These are phyloP conservation scores for Colletotrichum tabaci DNA, from an alignment of 2,329 filamentous ascomycete species.

Conservation along the genomic window DNA sequence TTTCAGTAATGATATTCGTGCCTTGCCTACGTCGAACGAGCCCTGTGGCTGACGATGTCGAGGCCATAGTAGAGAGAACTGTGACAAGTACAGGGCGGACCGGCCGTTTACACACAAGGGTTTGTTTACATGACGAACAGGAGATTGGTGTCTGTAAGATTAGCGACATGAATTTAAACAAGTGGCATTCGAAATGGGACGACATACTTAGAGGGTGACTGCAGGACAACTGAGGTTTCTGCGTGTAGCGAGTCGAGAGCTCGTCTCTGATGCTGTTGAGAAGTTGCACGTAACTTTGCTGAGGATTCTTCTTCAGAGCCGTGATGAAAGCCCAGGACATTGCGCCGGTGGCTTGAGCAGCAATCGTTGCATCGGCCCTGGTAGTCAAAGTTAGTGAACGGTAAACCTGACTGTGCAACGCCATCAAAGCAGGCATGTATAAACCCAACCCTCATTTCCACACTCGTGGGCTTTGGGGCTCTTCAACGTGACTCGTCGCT, in stretches of 20 bases:
- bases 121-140: conserved; percentile 72
- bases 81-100: conserved; percentile 33
- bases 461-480: conserved; percentile 22
- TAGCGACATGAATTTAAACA: conserved; percentile 12
- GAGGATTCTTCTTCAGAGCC: conserved; percentile 94
- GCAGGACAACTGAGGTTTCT: conserved; percentile 97
- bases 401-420: background rate
- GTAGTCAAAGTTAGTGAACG: conserved; percentile 25
- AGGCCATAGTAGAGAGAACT: conserved; percentile 17
- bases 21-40: conserved; percentile 23
- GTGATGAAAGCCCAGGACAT: conserved; percentile 99
- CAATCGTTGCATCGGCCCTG: conserved; percentile 93
- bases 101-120: conserved; percentile 22
- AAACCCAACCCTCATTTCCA: background rate
- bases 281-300: conserved; percentile 97
- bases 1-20: conserved; percentile 19
- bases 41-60: conserved; percentile 3
- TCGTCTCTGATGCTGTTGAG: conserved; percentile 97
- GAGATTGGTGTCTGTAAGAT: conserved; percentile 69
- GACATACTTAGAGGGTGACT: conserved; percentile 93
- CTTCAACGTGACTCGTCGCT: conserved; percentile 63
- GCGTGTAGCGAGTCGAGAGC: conserved; percentile 86
- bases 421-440: background rate
- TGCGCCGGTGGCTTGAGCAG: conserved; percentile 91
- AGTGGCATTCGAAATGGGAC: background rate